These are phyloP conservation scores for Phytophthora crassamura DNA, from an alignment of 352 stramenopile genomes.

Conservation along the genomic window DNA sequence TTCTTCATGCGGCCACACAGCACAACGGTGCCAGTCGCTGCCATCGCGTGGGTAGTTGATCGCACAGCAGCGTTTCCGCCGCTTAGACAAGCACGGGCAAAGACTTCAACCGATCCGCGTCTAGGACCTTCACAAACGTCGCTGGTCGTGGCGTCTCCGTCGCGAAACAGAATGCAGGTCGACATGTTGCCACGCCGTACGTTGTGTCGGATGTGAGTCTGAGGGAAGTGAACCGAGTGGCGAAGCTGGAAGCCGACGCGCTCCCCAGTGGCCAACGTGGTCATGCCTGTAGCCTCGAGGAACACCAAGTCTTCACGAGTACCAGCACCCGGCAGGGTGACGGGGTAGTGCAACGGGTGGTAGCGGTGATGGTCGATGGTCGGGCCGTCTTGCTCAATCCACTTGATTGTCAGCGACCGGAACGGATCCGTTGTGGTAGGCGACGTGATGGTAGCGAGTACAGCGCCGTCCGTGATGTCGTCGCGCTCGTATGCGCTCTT, in stretches of 20 bases:
- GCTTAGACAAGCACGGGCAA: conserved; percentile 38
- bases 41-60: conserved; percentile 40
- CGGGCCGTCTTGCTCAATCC: conserved; percentile 50
- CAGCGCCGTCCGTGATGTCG: conserved; percentile 49
- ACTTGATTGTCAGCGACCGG: conserved; percentile 62
- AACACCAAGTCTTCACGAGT: conserved; percentile 70
- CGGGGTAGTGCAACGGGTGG: conserved; percentile 44
- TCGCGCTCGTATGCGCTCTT: conserved; percentile 59
- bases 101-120: conserved; percentile 39
- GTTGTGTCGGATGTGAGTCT: conserved; percentile 42
- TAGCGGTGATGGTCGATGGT: conserved; percentile 43
- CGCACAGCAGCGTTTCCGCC: conserved; percentile 40
- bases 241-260: conserved; percentile 65
- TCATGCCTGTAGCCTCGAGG: conserved; percentile 59
- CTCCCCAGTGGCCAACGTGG: conserved; percentile 52
- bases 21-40: conserved; percentile 39
- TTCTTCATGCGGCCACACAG: conserved; percentile 75
- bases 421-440: conserved; percentile 59
- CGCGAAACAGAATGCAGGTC: conserved; percentile 59
- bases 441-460: conserved; percentile 52
- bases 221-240: conserved; percentile 68
- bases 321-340: conserved; percentile 39
- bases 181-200: conserved; percentile 61
- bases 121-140: conserved; percentile 29
- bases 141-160: conserved; percentile 32